Evolutionary conservation across 1,284 basidiomycete genomes (phyloP).

Genomic region (Dichomitus squalens): DNA sequence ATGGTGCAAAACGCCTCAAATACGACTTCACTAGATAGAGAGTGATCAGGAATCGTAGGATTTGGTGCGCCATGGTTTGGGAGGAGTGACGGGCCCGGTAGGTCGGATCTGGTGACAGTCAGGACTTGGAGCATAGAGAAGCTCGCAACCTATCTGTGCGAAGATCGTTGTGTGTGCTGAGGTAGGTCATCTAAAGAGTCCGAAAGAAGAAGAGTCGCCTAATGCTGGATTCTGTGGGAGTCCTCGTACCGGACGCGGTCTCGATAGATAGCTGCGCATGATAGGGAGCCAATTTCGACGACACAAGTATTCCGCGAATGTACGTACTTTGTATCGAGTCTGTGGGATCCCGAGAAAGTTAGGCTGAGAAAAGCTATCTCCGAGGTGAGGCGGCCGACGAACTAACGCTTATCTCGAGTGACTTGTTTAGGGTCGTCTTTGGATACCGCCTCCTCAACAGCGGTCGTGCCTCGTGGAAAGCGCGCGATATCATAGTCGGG

Average conservation of each 20-base stretch:
- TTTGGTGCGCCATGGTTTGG: too few species aligned
- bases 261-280: slow-evolving; percentile 6
- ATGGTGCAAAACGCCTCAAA: too few species aligned
- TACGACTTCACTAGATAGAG: too few species aligned
- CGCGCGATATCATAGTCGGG: not conserved
- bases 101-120: slow-evolving; percentile 2
- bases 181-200: slow-evolving; percentile 4
- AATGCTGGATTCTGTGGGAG: slow-evolving; percentile 7
- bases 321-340: slow-evolving; percentile 2
- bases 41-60: too few species aligned
- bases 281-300: not conserved
- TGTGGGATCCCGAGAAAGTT: slow-evolving; percentile 6
- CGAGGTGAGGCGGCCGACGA: slow-evolving; percentile 9
- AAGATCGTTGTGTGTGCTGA: slow-evolving; percentile 8
- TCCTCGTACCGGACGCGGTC: slow-evolving; percentile 1
- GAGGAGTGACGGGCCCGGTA: too few species aligned
- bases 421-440: not conserved
- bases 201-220: slow-evolving; percentile 11
- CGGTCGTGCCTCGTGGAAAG: slow-evolving; percentile 5
- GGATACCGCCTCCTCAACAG: not conserved
- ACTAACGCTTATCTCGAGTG: slow-evolving; percentile 1
- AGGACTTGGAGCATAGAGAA: not conserved
- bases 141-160: slow-evolving; percentile 7
- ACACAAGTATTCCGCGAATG: not conserved
- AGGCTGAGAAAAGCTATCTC: not conserved